Percentiles rank a stretch among this genome's conserved stretches.
Conservation (phyloP, 2,329 filamentous ascomycete species). For the Aureobasidium sp. region DNA sequence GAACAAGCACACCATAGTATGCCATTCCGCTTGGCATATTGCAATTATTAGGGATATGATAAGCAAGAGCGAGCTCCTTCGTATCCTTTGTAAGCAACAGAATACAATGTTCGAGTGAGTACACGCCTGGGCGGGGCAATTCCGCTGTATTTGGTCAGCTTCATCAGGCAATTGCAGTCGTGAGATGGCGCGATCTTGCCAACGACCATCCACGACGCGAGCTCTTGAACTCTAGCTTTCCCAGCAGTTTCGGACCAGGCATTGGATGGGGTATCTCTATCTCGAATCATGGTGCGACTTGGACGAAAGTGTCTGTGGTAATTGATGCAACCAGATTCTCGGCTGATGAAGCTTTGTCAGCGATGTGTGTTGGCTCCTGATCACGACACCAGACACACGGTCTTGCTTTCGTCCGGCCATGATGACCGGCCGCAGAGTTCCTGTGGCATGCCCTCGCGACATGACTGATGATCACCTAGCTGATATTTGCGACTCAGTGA, state of each 20-base stretch:
- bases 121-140: not conserved
- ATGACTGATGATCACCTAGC: not conserved
- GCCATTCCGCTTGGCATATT: not conserved
- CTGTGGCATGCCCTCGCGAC: not conserved
- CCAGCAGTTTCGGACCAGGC: not conserved
- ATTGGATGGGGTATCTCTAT: not conserved
- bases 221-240: not conserved
- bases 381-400: not conserved
- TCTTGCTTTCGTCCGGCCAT: no score
- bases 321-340: not conserved
- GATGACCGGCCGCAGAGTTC: not conserved
- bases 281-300: no score
- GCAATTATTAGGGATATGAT: not conserved
- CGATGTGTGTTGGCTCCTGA: not conserved
- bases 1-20: not conserved
- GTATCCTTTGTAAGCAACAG: not conserved
- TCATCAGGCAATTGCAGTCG: not conserved
- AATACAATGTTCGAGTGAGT: not conserved
- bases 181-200: not conserved
- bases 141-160: slow-evolving; percentile 2
- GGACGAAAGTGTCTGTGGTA: not conserved
- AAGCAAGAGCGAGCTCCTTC: not conserved
- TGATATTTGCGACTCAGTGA: not conserved
- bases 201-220: no score
- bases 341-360: not conserved